These are phyloP conservation scores for Leucocoprinus gongylophorus DNA, from an alignment of 1,284 basidiomycete genomes.

Conservation along the genomic window DNA sequence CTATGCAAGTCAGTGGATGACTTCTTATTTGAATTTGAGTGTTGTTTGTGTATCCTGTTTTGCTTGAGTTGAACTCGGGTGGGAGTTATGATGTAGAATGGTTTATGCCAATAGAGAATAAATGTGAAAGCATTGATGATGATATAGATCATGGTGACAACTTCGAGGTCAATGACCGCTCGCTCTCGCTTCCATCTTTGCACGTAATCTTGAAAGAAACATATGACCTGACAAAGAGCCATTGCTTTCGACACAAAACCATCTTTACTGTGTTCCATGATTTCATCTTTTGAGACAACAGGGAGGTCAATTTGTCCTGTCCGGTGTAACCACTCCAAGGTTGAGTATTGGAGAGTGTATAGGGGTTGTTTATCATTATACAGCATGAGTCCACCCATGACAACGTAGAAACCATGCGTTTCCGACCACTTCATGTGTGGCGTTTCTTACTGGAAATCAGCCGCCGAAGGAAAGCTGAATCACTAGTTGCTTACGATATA, in stretches of 20 bases:
- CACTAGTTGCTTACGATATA: background rate
- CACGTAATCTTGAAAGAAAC: conserved; percentile 11
- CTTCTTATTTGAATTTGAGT: conserved; percentile 4
- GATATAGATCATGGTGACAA: conserved; percentile 12
- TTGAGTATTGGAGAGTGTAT: conserved; percentile 11
- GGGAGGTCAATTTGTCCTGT: conserved; percentile 11
- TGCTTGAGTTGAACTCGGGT: conserved; percentile 7
- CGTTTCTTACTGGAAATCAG: background rate
- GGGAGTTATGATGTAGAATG: conserved; percentile 9
- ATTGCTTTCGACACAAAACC: conserved; percentile 11
- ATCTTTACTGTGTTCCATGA: conserved; percentile 11
- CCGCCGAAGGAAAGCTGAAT: background rate
- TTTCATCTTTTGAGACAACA: conserved; percentile 6
- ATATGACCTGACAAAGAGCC: conserved; percentile 11
- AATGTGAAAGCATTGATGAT: conserved; percentile 11
- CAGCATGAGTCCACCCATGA: conserved; percentile 12
- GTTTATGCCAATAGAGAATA: conserved; percentile 10
- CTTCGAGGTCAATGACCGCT: conserved; percentile 10
- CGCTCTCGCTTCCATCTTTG: conserved; percentile 11
- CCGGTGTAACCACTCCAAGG: conserved; percentile 9
- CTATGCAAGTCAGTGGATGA: conserved; percentile 1
- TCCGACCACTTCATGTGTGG: conserved; percentile 8
- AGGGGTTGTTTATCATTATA: conserved; percentile 10
- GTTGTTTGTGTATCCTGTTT: conserved; percentile 7
- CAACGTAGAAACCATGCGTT: conserved; percentile 11